A percentile compares a stretch with the other conserved stretches of the same genome.
These are phyloP conservation scores for Amanita muscaria DNA, from an alignment of 768 basidiomycete species.

Conservation along the genomic window DNA sequence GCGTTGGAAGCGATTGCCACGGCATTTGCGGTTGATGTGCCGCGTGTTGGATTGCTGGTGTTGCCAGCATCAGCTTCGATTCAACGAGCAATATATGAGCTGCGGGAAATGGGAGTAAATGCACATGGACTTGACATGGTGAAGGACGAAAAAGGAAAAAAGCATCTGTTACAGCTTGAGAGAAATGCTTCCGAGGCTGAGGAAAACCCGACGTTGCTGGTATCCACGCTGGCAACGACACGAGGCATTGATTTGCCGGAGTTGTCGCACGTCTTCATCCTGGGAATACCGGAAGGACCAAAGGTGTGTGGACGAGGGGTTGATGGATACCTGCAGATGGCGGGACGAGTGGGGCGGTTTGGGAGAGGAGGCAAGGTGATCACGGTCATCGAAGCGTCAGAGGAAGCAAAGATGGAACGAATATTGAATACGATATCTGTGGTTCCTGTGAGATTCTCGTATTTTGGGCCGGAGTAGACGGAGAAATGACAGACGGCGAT, in stretches of 20 bases:
- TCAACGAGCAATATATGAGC: slow-evolving; percentile 53
- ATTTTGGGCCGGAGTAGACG: slow-evolving; percentile 27
- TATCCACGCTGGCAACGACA: slow-evolving; percentile 59
- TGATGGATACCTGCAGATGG: slow-evolving; percentile 60
- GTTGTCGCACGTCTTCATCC: slow-evolving; percentile 67
- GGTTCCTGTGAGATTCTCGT: slow-evolving; percentile 36
- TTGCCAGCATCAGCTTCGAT: slow-evolving; percentile 55
- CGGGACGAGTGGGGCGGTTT: slow-evolving; percentile 72
- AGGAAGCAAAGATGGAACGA: slow-evolving; percentile 27
- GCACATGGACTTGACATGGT: slow-evolving; percentile 53
- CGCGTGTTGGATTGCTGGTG: slow-evolving; percentile 57
- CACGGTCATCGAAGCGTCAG: slow-evolving; percentile 40
- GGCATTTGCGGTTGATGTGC: slow-evolving; percentile 66
- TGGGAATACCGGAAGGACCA: slow-evolving; percentile 47
- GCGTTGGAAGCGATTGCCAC: slow-evolving; percentile 62
- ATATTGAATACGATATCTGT: slow-evolving; percentile 38
- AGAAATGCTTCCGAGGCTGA: slow-evolving; percentile 23
- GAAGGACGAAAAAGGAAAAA: slow-evolving; percentile 31
- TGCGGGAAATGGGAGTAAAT: slow-evolving; percentile 57
- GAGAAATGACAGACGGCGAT: slow-evolving; percentile 4
- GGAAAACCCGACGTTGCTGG: slow-evolving; percentile 54
- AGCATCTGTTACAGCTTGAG: slow-evolving; percentile 33
- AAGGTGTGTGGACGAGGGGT: slow-evolving; percentile 32
- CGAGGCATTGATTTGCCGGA: slow-evolving; percentile 68
- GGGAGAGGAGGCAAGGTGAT: slow-evolving; percentile 60